Evolutionary conservation across 164 flowering plant species (phyloP).

Genomic region (Piper longum): DNA sequence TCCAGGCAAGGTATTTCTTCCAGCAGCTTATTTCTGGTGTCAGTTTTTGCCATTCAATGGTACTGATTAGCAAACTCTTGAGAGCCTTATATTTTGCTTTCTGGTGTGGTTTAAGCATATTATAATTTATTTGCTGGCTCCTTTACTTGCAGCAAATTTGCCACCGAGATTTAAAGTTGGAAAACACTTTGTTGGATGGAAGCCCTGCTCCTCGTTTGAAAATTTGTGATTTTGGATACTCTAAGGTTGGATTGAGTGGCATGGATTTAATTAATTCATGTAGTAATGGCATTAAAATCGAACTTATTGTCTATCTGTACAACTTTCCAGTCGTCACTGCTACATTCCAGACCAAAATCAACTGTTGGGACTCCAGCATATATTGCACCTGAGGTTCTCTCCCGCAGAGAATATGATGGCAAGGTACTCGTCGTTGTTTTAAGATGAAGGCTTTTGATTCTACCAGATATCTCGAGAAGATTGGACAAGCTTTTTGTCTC

Average conservation of each 20-base stretch:
- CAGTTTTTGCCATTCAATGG: slow-evolving; percentile 66
- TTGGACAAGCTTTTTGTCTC: too few relatives aligned
- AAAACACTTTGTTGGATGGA: slow-evolving; percentile 74
- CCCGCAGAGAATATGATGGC: slow-evolving; percentile 58
- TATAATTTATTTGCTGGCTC: slow-evolving; percentile 38
- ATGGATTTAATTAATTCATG: slow-evolving; percentile 17
- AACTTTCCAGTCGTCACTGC: slow-evolving; percentile 41
- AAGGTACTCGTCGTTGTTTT: slow-evolving; percentile 32
- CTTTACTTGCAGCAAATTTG: slow-evolving; percentile 41
- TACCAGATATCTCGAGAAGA: too few relatives aligned
- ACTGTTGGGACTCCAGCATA: slow-evolving; percentile 61
- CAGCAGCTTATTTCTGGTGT: slow-evolving; percentile 92
- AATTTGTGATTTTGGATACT: slow-evolving; percentile 38
- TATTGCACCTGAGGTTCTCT: too few relatives aligned
- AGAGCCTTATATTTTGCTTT: too few relatives aligned
- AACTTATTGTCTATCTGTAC: neutral
- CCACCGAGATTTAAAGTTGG: slow-evolving; percentile 57
- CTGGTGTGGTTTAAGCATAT: too few relatives aligned
- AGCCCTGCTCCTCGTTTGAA: slow-evolving; percentile 81
- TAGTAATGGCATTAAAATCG: too few relatives aligned
- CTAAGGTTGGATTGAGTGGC: slow-evolving; percentile 56
- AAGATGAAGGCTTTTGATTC: too few relatives aligned
- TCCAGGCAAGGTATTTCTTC: slow-evolving; percentile 81
- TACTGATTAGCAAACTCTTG: slow-evolving; percentile 8
- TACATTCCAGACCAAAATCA: slow-evolving; percentile 87